Conservation (phyloP, 2,329 filamentous ascomycete genomes). For the Fusarium decemcellulare region DNA sequence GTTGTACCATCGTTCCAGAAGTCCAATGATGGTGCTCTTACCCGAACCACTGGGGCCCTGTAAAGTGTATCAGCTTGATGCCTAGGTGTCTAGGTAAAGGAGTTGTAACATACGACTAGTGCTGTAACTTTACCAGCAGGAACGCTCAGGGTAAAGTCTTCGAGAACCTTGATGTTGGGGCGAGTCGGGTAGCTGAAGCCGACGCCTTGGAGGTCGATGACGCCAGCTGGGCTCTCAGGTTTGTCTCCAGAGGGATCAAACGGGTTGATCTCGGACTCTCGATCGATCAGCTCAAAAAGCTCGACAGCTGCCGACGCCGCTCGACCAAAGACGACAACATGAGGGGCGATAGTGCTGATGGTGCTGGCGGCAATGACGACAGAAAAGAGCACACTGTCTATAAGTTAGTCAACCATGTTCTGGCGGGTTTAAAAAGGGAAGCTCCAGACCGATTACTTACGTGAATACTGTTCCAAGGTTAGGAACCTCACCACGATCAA, state of each 20-base stretch:
- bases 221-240: conserved; percentile 42
- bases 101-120: conserved; percentile 48
- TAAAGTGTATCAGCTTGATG: neutral
- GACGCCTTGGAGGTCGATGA: conserved; percentile 54
- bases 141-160: conserved; percentile 56
- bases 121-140: conserved; percentile 60
- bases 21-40: conserved; percentile 54
- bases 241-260: conserved; percentile 48
- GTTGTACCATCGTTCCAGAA: conserved; percentile 56
- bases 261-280: conserved; percentile 51
- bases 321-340: conserved; percentile 51
- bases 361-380: conserved; percentile 52
- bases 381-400: conserved; percentile 53
- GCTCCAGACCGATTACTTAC: neutral
- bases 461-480: conserved; percentile 46
- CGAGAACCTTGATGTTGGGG: conserved; percentile 55
- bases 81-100: neutral
- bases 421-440: no score
- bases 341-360: conserved; percentile 51
- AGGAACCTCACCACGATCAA: conserved; percentile 51
- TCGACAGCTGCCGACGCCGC: conserved; percentile 49
- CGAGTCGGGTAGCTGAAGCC: conserved; percentile 60
- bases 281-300: conserved; percentile 48
- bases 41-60: conserved; percentile 51
- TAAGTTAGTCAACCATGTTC: conserved; percentile 35